phyloP scores from a whole-genome alignment of 2,329 filamentous ascomycete species.

The Trichoderma asperellum region DNA sequence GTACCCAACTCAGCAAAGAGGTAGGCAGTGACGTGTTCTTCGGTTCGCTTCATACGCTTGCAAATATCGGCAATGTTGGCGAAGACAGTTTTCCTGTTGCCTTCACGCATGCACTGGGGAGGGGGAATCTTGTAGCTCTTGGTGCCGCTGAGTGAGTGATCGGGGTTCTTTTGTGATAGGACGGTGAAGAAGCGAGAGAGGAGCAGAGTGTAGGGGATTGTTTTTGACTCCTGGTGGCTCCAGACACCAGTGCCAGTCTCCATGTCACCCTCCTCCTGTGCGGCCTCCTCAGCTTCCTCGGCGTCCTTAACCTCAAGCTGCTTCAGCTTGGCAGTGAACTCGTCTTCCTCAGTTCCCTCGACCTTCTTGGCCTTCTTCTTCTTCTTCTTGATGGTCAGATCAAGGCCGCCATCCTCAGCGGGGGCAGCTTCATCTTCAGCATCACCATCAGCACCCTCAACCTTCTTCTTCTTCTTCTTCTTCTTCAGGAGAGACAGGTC shows the following conservation, averaged over 20 bases:
- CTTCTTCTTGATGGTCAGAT: conserved; percentile 74
- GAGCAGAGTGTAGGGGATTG: conserved; percentile 83
- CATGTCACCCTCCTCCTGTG: conserved; percentile 71
- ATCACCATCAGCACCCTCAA: conserved; percentile 51
- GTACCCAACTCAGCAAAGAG: conserved; percentile 98
- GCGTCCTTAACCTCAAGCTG: conserved; percentile 69
- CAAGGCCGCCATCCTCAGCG: conserved; percentile 53
- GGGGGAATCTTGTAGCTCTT: conserved; percentile 99
- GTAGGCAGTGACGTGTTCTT: conserved; percentile 97
- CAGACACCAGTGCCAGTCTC: conserved; percentile 89
- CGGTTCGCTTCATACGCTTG: conserved; percentile 98
- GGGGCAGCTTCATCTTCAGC: conserved; percentile 44
- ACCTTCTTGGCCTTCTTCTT: conserved; percentile 74
- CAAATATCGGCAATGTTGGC: conserved; percentile 99
- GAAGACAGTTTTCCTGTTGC: conserved; percentile 99
- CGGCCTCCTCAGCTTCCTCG: conserved; percentile 55
- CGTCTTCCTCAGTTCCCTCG: conserved; percentile 64
- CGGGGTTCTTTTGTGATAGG: conserved; percentile 93
- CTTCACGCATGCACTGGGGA: conserved; percentile 97
- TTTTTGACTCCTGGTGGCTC: conserved; percentile 75
- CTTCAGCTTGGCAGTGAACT: conserved; percentile 63
- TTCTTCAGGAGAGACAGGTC: conserved; percentile 77
- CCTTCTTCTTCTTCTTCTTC: conserved; percentile 69
- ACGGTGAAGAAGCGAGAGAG: conserved; percentile 93
- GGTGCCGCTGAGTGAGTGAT: conserved; percentile 83